Evolutionary conservation across 2,329 filamentous ascomycete genomes (phyloP).

Genomic region (Pseudopyrenochaeta lycopersici): DNA sequence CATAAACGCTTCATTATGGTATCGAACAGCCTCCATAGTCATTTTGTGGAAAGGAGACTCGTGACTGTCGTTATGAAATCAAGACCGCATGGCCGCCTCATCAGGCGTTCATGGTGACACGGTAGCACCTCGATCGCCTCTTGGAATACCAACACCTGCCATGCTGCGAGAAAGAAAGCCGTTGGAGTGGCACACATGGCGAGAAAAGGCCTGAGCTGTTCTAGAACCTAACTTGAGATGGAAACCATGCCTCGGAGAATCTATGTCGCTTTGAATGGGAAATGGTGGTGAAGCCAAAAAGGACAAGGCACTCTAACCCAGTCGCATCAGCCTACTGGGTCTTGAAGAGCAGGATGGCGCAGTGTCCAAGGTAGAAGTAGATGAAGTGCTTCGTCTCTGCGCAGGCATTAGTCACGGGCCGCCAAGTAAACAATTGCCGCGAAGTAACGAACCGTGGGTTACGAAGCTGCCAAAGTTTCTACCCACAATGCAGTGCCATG

Average conservation of each 20-base stretch:
- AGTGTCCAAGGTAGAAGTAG: constrained; percentile 99
- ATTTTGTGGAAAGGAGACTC: constrained; percentile 35
- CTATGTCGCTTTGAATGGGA: constrained; percentile 1
- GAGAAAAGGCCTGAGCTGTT: neutral
- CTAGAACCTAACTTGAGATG: constrained; percentile 12
- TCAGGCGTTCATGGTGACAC: constrained; percentile 7
- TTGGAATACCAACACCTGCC: neutral
- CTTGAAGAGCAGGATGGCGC: constrained; percentile 98
- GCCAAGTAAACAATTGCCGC: too few species aligned
- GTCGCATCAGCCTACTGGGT: constrained; percentile 72
- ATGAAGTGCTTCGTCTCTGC: constrained; percentile 99
- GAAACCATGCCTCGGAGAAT: constrained; percentile 9
- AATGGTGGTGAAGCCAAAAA: constrained; percentile 5
- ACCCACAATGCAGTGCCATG: constrained; percentile 99
- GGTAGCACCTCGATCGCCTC: constrained; percentile 9
- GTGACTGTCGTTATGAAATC: constrained; percentile 28
- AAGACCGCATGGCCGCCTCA: constrained; percentile 10
- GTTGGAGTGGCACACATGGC: neutral
- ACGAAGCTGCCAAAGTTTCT: constrained; percentile 99
- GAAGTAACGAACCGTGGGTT: constrained; percentile 78
- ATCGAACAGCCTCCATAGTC: constrained; percentile 19
- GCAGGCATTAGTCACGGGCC: constrained; percentile 17
- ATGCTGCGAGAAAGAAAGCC: neutral
- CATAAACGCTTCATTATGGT: constrained; percentile 18
- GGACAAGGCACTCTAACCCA: constrained; percentile 8